Base-by-base conservation (phyloP, 1,139 yeast genomes). In the Lodderomyces beijingensis region DNA sequence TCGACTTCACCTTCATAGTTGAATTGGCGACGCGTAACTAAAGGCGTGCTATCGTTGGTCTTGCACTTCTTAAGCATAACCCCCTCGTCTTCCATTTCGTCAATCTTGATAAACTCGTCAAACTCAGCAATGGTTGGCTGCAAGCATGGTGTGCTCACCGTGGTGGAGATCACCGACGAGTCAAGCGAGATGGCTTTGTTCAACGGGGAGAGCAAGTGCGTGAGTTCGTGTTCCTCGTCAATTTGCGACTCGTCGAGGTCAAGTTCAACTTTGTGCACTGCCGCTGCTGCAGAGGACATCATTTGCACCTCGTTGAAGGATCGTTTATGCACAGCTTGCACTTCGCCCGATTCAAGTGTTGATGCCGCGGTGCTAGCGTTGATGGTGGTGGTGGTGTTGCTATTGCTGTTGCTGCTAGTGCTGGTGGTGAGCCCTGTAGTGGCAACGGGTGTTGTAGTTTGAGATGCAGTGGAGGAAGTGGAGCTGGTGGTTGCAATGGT, bases 251-350 rank as follows among this genome's bases (percentile, higher is more conserved):
- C 21, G 9, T 19, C 10, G 8, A n/a, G 14, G 11, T n/a, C 25
- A 23, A 23, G 8, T 12, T 23, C 25, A 10, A 8, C 12, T 8
- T 19, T 19, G 21, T 10, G 9, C 7, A 19, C 10, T 7, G 21
- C 7, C 14, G 25, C 25, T 12, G 10, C 9, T 6, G 8, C 25
- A n/a, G 10, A 11, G 7, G 11, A 9, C 6, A 23, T 7, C 25
- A 23, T 23, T 8, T n/a, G n/a, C 8, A 52, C 32, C 40, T 63
- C 67, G 22, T 46, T 49, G 43, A 42, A 58, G 20, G 61, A 51
- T 36, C 67, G 42, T 44, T 62, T 62, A 25, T 56, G 51, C 12
- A n/a, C n/a, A n/a, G n/a, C n/a, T n/a, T n/a, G n/a, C n/a, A n/a
- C 57, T 35, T 42, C 47, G 56, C 56, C 50, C 18, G 49, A 44